Percentiles rank a stretch among this genome's conserved stretches.
Evolutionary conservation across 2,329 filamentous ascomycete species (phyloP).

Genomic region (Clarireedia monteithiana): DNA sequence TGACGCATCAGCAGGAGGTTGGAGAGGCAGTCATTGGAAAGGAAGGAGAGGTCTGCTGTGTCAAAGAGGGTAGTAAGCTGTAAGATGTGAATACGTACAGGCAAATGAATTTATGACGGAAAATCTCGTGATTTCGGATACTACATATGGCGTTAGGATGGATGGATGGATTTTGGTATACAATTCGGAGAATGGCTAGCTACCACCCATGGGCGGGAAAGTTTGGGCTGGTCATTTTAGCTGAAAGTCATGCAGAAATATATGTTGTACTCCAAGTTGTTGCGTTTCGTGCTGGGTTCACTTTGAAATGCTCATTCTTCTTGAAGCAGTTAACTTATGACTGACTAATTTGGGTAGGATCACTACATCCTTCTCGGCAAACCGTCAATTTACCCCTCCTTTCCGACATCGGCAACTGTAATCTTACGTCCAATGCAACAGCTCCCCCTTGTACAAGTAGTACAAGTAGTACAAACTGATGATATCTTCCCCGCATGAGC

Average conservation of each 20-base stretch:
- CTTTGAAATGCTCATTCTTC: too few relatives aligned
- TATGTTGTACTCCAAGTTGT: constrained; percentile 8
- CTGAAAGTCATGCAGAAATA: constrained; percentile 13
- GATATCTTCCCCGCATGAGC: too few relatives aligned
- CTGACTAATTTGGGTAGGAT: too few relatives aligned
- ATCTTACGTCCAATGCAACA: too few relatives aligned
- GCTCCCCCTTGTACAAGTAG: too few relatives aligned
- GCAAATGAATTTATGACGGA: not conserved
- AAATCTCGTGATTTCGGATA: not conserved
- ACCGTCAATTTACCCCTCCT: too few relatives aligned
- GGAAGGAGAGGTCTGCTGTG: constrained; percentile 6
- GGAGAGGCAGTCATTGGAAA: constrained; percentile 2
- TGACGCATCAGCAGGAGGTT: not conserved
- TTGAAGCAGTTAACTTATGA: too few relatives aligned
- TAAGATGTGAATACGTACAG: not conserved
- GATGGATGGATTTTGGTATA: not conserved
- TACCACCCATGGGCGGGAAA: not conserved
- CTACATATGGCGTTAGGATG: not conserved
- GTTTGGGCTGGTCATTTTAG: not conserved
- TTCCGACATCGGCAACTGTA: too few relatives aligned
- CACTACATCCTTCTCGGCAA: too few relatives aligned
- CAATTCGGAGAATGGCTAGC: constrained; percentile 9
- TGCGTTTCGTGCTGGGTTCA: not conserved
- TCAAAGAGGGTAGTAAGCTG: constrained; percentile 5
- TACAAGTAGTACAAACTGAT: too few relatives aligned